phyloP scores from a whole-genome alignment of 164 flowering plant species.

The Dillenia turbinata region DNA sequence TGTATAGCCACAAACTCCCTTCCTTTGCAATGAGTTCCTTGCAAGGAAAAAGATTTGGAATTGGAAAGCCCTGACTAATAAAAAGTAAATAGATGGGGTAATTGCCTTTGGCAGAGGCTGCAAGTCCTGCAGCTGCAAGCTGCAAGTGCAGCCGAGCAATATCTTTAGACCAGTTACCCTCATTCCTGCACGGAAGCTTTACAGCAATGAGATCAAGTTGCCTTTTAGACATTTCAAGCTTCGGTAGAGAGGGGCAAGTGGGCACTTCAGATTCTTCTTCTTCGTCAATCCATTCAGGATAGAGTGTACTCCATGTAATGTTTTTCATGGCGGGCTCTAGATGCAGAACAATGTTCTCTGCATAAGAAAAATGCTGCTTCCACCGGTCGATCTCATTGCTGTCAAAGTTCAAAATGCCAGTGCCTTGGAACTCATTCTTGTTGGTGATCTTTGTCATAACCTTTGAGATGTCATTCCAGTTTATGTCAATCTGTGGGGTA shows the following conservation, averaged over 20 bases:
- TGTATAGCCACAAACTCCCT: slow-evolving; percentile 46
- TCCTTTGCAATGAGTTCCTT: slow-evolving; percentile 37
- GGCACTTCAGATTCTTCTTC: slow-evolving; percentile 61
- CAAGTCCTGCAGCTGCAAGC: slow-evolving; percentile 47
- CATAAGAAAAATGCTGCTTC: slow-evolving; percentile 23
- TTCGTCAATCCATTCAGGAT: slow-evolving; percentile 78
- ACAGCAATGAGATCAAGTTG: slow-evolving; percentile 45
- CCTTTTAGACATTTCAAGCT: slow-evolving; percentile 28
- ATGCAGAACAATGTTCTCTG: slow-evolving; percentile 28
- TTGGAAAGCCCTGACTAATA: slow-evolving; percentile 38
- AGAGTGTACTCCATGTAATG: slow-evolving; percentile 52
- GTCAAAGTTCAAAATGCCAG: slow-evolving; percentile 51
- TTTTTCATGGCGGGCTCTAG: slow-evolving; percentile 29
- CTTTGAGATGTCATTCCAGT: slow-evolving; percentile 36
- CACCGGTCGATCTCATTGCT: slow-evolving; percentile 32
- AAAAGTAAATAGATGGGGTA: slow-evolving; percentile 38
- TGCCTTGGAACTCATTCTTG: slow-evolving; percentile 17
- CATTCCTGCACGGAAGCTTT: slow-evolving; percentile 49
- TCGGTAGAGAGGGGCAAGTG: slow-evolving; percentile 43
- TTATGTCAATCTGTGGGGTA: slow-evolving; percentile 26
- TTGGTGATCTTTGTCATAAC: slow-evolving; percentile 18
- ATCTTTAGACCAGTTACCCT: slow-evolving; percentile 51
- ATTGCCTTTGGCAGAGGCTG: slow-evolving; percentile 33
- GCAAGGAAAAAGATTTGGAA: slow-evolving; percentile 49
- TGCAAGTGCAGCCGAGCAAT: slow-evolving; percentile 56